These are phyloP conservation scores for Moelleriella libera DNA, from an alignment of 2,329 filamentous ascomycete species.

Conservation along the genomic window DNA sequence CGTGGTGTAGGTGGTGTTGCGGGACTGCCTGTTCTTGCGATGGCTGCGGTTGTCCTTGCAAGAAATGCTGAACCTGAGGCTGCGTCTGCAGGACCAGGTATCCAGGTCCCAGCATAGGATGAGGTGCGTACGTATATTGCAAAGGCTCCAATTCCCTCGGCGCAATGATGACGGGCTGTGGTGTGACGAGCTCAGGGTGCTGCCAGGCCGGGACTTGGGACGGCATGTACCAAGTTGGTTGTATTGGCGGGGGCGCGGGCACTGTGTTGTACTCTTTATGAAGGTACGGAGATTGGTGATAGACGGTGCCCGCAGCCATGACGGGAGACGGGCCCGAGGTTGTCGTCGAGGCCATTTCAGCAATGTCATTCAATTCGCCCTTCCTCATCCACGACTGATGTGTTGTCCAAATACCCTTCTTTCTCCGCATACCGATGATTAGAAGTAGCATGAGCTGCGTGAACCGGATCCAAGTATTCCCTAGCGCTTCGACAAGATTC, in stretches of 20 bases:
- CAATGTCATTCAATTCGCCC: background rate
- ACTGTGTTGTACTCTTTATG: background rate
- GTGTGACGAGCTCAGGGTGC: constrained; percentile 1
- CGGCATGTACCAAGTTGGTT: background rate
- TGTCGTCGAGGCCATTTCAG: constrained; percentile 2
- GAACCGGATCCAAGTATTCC: constrained; percentile 5
- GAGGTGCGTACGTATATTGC: constrained; percentile 4
- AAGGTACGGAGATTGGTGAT: background rate
- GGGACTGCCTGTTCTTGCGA: background rate
- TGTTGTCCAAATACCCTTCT: constrained; percentile 5
- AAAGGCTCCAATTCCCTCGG: constrained; percentile 3
- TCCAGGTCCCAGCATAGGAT: constrained; percentile 4
- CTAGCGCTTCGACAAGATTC: constrained; percentile 3
- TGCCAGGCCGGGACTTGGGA: constrained; percentile 1
- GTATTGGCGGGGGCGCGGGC: background rate
- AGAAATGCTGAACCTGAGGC: constrained; percentile 1
- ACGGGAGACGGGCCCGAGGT: constrained; percentile 1
- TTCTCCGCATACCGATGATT: constrained; percentile 4
- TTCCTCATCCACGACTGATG: constrained; percentile 2
- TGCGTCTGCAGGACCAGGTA: constrained; percentile 4
- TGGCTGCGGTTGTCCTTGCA: constrained; percentile 1
- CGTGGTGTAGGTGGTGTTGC: background rate
- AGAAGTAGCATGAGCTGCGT: constrained; percentile 1
- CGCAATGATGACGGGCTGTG: background rate
- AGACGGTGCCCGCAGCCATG: constrained; percentile 1